Evolutionary conservation across 2,329 filamentous ascomycete genomes (phyloP).

Genomic region (Purpureocillium takamizusanense): DNA sequence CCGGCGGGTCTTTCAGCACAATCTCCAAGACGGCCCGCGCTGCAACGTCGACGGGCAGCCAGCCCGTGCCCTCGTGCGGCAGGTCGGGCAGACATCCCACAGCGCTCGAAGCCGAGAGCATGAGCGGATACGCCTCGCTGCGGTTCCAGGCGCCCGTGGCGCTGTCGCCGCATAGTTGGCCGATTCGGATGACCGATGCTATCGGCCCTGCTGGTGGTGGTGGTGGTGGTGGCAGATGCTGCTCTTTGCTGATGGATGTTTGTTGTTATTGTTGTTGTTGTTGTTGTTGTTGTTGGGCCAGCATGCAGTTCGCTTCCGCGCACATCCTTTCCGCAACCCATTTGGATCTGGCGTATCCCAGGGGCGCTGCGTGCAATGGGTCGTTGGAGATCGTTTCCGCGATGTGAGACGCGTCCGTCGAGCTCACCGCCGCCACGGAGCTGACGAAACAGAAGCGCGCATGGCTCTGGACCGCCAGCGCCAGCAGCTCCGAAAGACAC

Average conservation of each 20-base stretch:
- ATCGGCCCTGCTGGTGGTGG: too few relatives aligned
- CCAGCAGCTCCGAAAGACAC: conserved; percentile 33
- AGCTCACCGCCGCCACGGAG: conserved; percentile 34
- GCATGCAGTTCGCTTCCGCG: not conserved
- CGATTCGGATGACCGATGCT: conserved; percentile 32
- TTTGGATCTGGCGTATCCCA: conserved; percentile 35
- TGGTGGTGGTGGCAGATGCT: too few relatives aligned
- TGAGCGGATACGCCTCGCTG: conserved; percentile 41
- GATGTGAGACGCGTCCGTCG: conserved; percentile 18
- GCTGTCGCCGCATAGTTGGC: conserved; percentile 40
- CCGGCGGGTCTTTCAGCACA: not conserved
- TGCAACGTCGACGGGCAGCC: conserved; percentile 37
- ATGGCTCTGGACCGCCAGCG: conserved; percentile 15
- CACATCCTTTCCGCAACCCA: conserved; percentile 30
- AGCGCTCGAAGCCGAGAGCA: conserved; percentile 35
- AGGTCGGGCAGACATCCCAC: conserved; percentile 22
- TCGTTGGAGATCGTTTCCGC: conserved; percentile 17
- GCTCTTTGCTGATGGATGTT: too few relatives aligned
- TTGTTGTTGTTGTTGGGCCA: too few relatives aligned
- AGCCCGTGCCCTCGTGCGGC: conserved; percentile 27
- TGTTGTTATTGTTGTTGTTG: too few relatives aligned
- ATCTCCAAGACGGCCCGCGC: conserved; percentile 31
- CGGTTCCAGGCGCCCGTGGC: conserved; percentile 39
- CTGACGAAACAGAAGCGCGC: conserved; percentile 39
- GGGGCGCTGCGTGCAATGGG: conserved; percentile 18